Percentiles rank a stretch among this genome's conserved stretches.
phyloP scores from a whole-genome alignment of 2,329 filamentous ascomycete species.

The Arthroderma uncinatum region DNA sequence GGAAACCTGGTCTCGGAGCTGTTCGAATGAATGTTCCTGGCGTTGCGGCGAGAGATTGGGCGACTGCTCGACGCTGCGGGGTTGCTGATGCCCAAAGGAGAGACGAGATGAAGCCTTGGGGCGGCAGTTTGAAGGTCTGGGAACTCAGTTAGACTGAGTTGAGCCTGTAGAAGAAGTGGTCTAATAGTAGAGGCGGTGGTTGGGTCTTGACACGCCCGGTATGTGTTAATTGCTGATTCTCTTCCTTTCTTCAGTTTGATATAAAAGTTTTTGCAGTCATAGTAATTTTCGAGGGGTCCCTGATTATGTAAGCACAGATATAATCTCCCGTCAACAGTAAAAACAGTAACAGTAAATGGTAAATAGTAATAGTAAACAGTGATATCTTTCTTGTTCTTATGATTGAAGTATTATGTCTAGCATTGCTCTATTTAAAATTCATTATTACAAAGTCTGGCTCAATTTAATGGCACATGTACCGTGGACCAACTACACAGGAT shows the following conservation, averaged over 20 bases:
- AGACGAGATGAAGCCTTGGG: slow-evolving; percentile 5
- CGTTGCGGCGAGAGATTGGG: background rate
- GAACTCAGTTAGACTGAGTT: background rate
- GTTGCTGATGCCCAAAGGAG: slow-evolving; percentile 16
- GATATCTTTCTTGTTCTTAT: too few species aligned
- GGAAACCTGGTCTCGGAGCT: background rate
- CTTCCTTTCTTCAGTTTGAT: background rate
- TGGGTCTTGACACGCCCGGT: background rate
- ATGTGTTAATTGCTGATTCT: background rate
- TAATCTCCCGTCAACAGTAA: background rate
- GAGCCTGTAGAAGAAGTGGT: background rate
- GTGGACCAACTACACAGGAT: background rate
- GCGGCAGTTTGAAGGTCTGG: slow-evolving; percentile 6
- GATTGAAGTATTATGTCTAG: background rate
- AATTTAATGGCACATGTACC: background rate
- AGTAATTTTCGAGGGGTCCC: background rate
- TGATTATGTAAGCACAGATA: background rate
- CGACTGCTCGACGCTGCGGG: slow-evolving; percentile 12
- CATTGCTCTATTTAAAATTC: too few species aligned
- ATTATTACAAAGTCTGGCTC: too few species aligned
- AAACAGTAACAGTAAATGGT: background rate
- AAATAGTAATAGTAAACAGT: background rate
- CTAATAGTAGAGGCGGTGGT: background rate
- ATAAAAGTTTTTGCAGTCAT: background rate
- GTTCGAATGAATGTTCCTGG: background rate